Percentiles rank a stretch among this genome's conserved stretches.
phyloP scores from a whole-genome alignment of 2,329 filamentous ascomycete species.

The Raffaelea arxii region DNA sequence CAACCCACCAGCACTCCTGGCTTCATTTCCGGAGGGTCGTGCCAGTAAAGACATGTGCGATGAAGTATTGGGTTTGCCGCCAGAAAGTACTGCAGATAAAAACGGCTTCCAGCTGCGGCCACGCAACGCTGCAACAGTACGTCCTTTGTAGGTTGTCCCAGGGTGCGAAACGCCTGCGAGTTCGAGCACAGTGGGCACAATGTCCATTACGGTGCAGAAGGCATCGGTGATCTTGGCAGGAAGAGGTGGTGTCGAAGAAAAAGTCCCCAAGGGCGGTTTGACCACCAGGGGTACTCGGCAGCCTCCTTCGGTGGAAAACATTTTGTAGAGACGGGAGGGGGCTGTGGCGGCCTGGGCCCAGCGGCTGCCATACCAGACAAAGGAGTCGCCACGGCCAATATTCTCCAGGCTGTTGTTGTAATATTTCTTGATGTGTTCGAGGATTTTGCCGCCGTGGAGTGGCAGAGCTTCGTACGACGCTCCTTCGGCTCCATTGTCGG shows the following conservation, averaged over 20 bases:
- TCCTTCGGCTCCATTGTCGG: conserved; percentile 39
- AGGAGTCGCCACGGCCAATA: conserved; percentile 41
- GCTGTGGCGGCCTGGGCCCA: conserved; percentile 32
- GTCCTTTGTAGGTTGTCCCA: conserved; percentile 33
- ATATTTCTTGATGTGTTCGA: conserved; percentile 31
- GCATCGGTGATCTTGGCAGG: conserved; percentile 38
- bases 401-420: conserved; percentile 48
- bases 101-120: conserved; percentile 10
- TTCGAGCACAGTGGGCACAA: conserved; percentile 36
- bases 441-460: conserved; percentile 11
- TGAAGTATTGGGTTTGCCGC: too few species aligned
- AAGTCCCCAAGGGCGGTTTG: conserved; percentile 10
- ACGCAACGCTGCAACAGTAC: conserved; percentile 22
- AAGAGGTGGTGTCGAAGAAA: too few species aligned
- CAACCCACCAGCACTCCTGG: too few species aligned
- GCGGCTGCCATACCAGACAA: conserved; percentile 47
- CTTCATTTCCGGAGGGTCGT: too few species aligned
- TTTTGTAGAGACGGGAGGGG: conserved; percentile 19
- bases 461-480: conserved; percentile 15
- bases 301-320: conserved; percentile 35
- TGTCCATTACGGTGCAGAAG: conserved; percentile 43
- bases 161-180: conserved; percentile 39
- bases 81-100: neutral
- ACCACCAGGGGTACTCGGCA: conserved; percentile 41
- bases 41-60: too few species aligned